Base-by-base conservation (phyloP, 768 basidiomycete genomes). In the Mycena crocata region DNA sequence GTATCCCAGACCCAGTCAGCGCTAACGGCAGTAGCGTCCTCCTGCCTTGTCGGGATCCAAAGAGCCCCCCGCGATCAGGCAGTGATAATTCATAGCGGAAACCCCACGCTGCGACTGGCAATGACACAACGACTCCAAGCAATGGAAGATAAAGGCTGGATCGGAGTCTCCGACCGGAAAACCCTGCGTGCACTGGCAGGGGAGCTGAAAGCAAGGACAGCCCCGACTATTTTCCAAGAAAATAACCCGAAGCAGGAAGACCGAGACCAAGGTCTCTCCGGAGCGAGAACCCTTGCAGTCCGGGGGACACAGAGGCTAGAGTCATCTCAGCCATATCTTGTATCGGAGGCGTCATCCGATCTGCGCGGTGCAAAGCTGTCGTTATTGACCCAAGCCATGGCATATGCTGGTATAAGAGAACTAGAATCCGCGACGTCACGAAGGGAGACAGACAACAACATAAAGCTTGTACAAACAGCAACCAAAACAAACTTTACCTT, bases 111-210 rank as follows among this genome's bases (percentile, higher is more conserved):
- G n/a, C 40, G 15, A 5, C 40, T 8, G 5, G 40, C 40, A 7
- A 14, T 40, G 40, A 40, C 40, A 5, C 15, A 8, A 5, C 15
- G 15, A 17, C 62, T 64, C 44, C 15, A 34, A n/a, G 17, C 26
- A 2, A 44, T 45, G 32, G 62, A 64, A 24, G 55, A 46, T 24
- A 28, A 46, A 23, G 62, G 62, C 10, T 64, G 62, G 62, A 46
- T 57, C 6, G 55, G 55, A 8, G 34, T 57, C 4, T 21, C 24
- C 12, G 46, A 64, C 17, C 7, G 21, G 2, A 24, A 49, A 17
- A 32, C 54, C 19, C 48, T 56, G 26, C 54, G 34, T 5, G 34
- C 39, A 6, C 54, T 63, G 30, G 62, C 52, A 26, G 54, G 42
- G 4, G 31, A 52, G 50, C 50, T 52, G 17, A 34, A 34, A 35